phyloP scores from a whole-genome alignment of 2,329 filamentous ascomycete species.

The Sporothrix phasma region DNA sequence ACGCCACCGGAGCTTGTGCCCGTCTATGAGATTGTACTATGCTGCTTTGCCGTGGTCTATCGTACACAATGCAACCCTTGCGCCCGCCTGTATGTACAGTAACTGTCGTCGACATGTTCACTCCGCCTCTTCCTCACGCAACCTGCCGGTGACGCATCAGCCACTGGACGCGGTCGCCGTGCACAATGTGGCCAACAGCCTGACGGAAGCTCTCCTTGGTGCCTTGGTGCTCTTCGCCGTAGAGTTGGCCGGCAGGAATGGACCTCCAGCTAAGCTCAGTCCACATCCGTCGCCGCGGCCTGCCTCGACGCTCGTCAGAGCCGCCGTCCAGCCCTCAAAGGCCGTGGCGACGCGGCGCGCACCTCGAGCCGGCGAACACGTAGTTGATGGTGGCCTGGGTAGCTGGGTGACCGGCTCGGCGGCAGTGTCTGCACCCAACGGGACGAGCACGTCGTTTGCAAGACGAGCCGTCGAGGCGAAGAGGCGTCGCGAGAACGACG shows the following conservation, averaged over 20 bases:
- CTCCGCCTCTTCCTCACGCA: not conserved
- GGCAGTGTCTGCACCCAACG: too few relatives aligned
- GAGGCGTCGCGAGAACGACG: conserved; percentile 35
- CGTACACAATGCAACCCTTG: not conserved
- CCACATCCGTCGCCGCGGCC: conserved; percentile 42
- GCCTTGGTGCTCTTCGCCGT: not conserved
- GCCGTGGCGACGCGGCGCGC: conserved; percentile 34
- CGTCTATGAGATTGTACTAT: not conserved
- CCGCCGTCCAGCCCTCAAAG: conserved; percentile 36
- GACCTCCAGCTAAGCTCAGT: conserved; percentile 41
- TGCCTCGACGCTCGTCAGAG: conserved; percentile 43
- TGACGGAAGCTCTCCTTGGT: conserved; percentile 9
- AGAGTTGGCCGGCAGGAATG: conserved; percentile 9
- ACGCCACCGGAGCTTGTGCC: not conserved
- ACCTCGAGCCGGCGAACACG: conserved; percentile 44
- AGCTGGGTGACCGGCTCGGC: not conserved
- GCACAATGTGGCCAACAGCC: conserved; percentile 11
- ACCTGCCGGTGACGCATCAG: conserved; percentile 5
- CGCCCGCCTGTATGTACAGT: not conserved
- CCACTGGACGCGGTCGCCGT: conserved; percentile 13
- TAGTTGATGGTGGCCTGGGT: conserved; percentile 25
- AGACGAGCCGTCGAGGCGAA: conserved; percentile 19
- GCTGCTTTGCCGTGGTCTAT: not conserved
- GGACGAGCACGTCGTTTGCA: conserved; percentile 21
- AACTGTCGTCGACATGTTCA: not conserved